Evolutionary conservation across 805 yeast species (phyloP).

Genomic region (Ogataea kodamae): DNA sequence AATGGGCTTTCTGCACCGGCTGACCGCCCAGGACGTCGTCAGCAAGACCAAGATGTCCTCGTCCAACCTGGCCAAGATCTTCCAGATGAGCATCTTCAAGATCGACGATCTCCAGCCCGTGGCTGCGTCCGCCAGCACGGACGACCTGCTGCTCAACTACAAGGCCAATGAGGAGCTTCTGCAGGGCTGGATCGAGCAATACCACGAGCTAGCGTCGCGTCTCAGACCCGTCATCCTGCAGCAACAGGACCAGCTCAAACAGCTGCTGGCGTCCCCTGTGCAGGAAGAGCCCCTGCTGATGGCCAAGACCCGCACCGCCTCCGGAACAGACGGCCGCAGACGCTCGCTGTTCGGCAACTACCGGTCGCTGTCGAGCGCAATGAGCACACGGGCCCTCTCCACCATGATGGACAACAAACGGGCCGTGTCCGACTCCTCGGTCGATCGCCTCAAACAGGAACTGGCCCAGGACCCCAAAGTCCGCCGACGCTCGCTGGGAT

Average conservation of each 20-base stretch:
- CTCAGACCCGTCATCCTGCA: slow-evolving; percentile 11
- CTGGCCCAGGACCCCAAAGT: slow-evolving; percentile 7
- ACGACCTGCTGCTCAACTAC: slow-evolving; percentile 28
- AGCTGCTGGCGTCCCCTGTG: slow-evolving; percentile 18
- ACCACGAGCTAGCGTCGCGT: slow-evolving; percentile 11
- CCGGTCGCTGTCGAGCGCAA: slow-evolving; percentile 25
- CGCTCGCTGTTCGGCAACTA: slow-evolving; percentile 29
- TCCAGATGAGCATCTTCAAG: slow-evolving; percentile 37
- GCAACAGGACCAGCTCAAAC: slow-evolving; percentile 9
- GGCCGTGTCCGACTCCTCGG: slow-evolving; percentile 13
- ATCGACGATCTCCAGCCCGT: slow-evolving; percentile 28
- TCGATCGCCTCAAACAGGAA: slow-evolving; percentile 2
- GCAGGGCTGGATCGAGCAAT: slow-evolving; percentile 27
- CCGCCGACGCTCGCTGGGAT: slow-evolving; percentile 23
- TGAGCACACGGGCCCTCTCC: slow-evolving; percentile 19
- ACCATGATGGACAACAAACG: slow-evolving; percentile 12
- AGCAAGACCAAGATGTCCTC: slow-evolving; percentile 36
- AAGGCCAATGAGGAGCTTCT: slow-evolving; percentile 29
- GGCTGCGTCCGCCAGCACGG: slow-evolving; percentile 22
- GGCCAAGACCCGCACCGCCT: slow-evolving; percentile 15
- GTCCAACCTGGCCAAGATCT: slow-evolving; percentile 36
- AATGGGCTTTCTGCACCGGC: slow-evolving; percentile 25
- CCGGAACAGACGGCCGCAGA: slow-evolving; percentile 21
- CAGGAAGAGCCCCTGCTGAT: slow-evolving; percentile 15
- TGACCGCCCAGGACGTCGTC: slow-evolving; percentile 23